These are phyloP conservation scores for Massospora cicadina DNA, from an alignment of 371 early-diverging fungal genomes.

Conservation along the genomic window DNA sequence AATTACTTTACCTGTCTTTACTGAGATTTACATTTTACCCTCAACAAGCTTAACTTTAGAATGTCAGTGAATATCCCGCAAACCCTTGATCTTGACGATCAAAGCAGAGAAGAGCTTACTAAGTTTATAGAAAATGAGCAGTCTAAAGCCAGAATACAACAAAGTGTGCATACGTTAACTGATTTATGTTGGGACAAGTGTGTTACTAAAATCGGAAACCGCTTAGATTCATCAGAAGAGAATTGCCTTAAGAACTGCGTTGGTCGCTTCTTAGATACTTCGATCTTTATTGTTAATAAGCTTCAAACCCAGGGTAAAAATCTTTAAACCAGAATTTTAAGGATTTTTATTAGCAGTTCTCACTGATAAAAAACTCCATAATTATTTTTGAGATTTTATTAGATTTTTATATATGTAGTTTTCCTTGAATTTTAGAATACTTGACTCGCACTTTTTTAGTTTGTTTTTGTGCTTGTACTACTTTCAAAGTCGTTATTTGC, in stretches of 20 bases:
- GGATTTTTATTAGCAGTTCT: no score
- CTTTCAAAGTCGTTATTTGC: no score
- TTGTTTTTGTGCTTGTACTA: no score
- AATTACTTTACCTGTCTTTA: no score
- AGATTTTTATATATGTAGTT: no score
- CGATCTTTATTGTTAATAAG: slow-evolving; percentile 44
- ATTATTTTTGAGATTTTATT: no score
- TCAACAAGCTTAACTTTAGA: neutral
- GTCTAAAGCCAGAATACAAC: slow-evolving; percentile 53
- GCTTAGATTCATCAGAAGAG: slow-evolving; percentile 41
- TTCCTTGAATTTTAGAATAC: no score
- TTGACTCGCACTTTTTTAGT: no score
- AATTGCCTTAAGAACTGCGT: slow-evolving; percentile 66
- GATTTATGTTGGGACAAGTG: slow-evolving; percentile 68
- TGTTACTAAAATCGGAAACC: slow-evolving; percentile 47
- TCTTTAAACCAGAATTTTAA: no score
- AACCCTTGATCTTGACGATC: slow-evolving; percentile 25
- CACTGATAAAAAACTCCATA: no score
- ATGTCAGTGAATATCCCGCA: neutral
- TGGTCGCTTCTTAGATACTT: slow-evolving; percentile 61
- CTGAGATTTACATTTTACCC: no score
- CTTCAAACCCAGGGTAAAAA: slow-evolving; percentile 19
- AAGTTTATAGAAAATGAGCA: slow-evolving; percentile 51
- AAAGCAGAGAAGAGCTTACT: slow-evolving; percentile 38
- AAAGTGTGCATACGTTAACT: slow-evolving; percentile 47